Percentiles rank a stretch among this genome's conserved stretches.
These are phyloP conservation scores for Acanthamoeba polyphaga DNA, from an alignment of 208 protist species.

Conservation along the genomic window DNA sequence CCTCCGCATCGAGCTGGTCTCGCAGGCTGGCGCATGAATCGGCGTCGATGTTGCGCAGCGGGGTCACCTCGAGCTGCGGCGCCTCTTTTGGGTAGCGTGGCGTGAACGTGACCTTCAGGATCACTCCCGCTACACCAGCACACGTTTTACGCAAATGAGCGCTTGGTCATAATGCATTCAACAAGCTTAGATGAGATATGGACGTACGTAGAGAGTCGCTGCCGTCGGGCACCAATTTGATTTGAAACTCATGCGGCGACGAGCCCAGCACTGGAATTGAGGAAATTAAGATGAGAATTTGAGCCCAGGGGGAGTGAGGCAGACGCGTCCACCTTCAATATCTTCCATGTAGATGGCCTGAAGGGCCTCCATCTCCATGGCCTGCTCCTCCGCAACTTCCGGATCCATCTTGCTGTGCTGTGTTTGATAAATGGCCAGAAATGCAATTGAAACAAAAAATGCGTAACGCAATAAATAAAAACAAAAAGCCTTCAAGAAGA, in stretches of 20 bases:
- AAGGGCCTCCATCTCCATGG: conserved; percentile 53
- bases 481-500: too few relatives aligned
- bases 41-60: conserved; percentile 14
- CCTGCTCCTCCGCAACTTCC: conserved; percentile 27
- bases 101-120: conserved; percentile 30
- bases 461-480: too few relatives aligned
- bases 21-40: not conserved
- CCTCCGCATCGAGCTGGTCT: not conserved
- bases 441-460: too few relatives aligned
- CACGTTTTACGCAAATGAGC: not conserved
- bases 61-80: conserved; percentile 5
- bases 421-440: too few relatives aligned
- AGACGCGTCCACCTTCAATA: not conserved
- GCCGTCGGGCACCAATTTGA: conserved; percentile 28
- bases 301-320: too few relatives aligned
- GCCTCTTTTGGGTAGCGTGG: conserved; percentile 10
- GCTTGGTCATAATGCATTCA: too few relatives aligned
- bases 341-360: conserved; percentile 51
- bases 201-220: conserved; percentile 15
- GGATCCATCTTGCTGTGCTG: not conserved
- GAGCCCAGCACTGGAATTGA: conserved; percentile 6
- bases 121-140: not conserved
- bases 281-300: not conserved
- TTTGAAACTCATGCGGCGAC: conserved; percentile 10
- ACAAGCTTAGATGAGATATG: too few relatives aligned